phyloP scores from a whole-genome alignment of 352 stramenopile genomes.

The Pythium biforme region DNA sequence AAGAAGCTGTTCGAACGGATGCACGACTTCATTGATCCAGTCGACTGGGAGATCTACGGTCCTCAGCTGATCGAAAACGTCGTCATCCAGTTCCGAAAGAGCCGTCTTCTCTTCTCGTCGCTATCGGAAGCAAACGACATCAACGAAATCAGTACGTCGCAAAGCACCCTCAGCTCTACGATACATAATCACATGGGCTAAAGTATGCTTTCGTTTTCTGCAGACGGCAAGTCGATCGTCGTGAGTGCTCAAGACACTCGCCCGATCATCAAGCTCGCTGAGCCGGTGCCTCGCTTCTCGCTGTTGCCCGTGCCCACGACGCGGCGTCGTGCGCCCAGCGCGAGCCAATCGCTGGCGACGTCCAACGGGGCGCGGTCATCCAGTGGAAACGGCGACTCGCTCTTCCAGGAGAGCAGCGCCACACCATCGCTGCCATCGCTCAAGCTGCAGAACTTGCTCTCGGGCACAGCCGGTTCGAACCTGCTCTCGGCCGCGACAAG shows the following conservation, averaged over 20 bases:
- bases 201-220: slow-evolving; percentile 8
- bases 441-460: slow-evolving; percentile 53
- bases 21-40: slow-evolving; percentile 80
- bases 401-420: slow-evolving; percentile 26
- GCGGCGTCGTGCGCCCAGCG: slow-evolving; percentile 50
- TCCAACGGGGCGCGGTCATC: slow-evolving; percentile 2
- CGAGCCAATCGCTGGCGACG: slow-evolving; percentile 10
- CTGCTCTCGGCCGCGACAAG: slow-evolving; percentile 59
- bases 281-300: slow-evolving; percentile 79
- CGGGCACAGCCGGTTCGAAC: slow-evolving; percentile 35
- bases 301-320: slow-evolving; percentile 69
- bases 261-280: slow-evolving; percentile 63
- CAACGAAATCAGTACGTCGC: slow-evolving; percentile 77
- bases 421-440: slow-evolving; percentile 30
- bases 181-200: not conserved
- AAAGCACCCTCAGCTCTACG: not conserved
- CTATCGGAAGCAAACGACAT: slow-evolving; percentile 81
- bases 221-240: slow-evolving; percentile 77
- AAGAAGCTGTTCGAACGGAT: slow-evolving; percentile 74
- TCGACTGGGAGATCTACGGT: slow-evolving; percentile 89
- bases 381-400: slow-evolving; percentile 13
- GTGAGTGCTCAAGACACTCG: slow-evolving; percentile 65
- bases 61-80: slow-evolving; percentile 85
- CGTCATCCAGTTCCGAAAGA: slow-evolving; percentile 83
- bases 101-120: slow-evolving; percentile 82